Base-by-base conservation (phyloP, 2,329 filamentous ascomycete species). In the Verticillium albo-atrum region DNA sequence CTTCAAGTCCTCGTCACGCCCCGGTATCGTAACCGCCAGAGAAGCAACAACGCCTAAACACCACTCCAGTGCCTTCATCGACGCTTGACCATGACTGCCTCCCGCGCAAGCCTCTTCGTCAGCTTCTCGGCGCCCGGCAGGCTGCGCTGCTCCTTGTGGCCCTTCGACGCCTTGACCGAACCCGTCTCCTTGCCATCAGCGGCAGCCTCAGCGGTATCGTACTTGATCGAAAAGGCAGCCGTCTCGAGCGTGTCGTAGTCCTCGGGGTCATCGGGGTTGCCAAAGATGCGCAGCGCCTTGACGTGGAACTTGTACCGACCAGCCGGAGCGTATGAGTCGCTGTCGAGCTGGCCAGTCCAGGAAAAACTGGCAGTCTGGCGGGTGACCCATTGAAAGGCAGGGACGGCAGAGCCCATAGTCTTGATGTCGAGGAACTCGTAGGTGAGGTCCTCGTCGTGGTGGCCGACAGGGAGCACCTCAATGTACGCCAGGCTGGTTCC, bases 301-400 rank as follows among this genome's bases (percentile, higher is more conserved):
- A 83, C 71, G 1, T 72, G 72, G 55, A 85, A 71, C 68, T 77
- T 79, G 69, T 86, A 85, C 28, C 67, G 65, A 12, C 82, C 83
- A 0, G 74, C 71, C 0, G 80, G 77, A 2, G 75, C 82, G 61
- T 79, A 82, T 1, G 65, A 72, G 15, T 80, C 81, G 10, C 79
- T 75, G 0, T 72, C 71, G 5, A 85, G 69, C 57, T 71, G 70
- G 14, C 83, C 83, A 55, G 80, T 76, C 74, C 80, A 86, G 0
- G 60, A 56, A 6, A 69, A 20, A 23, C 7, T 28, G 60, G 65
- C 59, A 4, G 59, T 2, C 26, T 66, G 67, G 60, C 72, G 70
- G 7, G 68, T 60, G 34, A 60, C 63, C 63, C 64, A 73, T 9
- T 10, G 42, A 12, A 50, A 6, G 14, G 51, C 25, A 7, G 51